phyloP scores from a whole-genome alignment of 345 rosid species.

The Gossypium bickii region DNA sequence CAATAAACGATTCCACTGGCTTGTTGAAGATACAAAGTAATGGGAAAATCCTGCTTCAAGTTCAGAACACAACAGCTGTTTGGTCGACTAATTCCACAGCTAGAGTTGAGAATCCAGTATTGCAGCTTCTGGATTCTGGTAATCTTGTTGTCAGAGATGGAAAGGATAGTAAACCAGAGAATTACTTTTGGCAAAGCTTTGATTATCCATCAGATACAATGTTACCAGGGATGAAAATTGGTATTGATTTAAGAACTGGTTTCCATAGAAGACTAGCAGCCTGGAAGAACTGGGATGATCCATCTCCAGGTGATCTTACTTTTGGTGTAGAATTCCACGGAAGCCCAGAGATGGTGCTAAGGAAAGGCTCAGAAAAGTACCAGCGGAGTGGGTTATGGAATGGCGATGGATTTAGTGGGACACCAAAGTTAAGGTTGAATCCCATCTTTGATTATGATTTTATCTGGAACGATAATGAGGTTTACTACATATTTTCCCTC shows the following conservation, averaged over 20 bases:
- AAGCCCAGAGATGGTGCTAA: slow-evolving; percentile 9
- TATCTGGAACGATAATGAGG: slow-evolving; percentile 23
- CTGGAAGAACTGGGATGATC: slow-evolving; percentile 18
- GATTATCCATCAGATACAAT: slow-evolving; percentile 43
- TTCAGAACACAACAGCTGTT: not conserved
- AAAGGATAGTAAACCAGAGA: not conserved
- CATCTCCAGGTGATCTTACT: slow-evolving; percentile 14
- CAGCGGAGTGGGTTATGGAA: slow-evolving; percentile 44
- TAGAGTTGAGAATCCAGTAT: not conserved
- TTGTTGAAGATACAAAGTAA: not conserved
- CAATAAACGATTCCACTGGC: slow-evolving; percentile 2
- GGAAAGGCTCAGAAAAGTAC: slow-evolving; percentile 11
- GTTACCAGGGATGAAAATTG: slow-evolving; percentile 45
- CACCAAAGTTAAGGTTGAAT: not conserved
- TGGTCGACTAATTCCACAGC: slow-evolving; percentile 11
- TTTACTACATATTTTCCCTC: slow-evolving; percentile 29
- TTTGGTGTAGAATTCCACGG: slow-evolving; percentile 3
- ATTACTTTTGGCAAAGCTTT: slow-evolving; percentile 48
- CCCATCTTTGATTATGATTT: slow-evolving; percentile 22
- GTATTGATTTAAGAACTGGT: slow-evolving; percentile 17
- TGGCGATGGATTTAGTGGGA: slow-evolving; percentile 38
- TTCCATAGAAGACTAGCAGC: not conserved
- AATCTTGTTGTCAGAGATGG: slow-evolving; percentile 36
- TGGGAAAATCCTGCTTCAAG: slow-evolving; percentile 9
- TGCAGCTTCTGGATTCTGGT: slow-evolving; percentile 24